Evolutionary conservation across 352 stramenopile genomes (phyloP).

Genomic region (Globisporangium nunn): DNA sequence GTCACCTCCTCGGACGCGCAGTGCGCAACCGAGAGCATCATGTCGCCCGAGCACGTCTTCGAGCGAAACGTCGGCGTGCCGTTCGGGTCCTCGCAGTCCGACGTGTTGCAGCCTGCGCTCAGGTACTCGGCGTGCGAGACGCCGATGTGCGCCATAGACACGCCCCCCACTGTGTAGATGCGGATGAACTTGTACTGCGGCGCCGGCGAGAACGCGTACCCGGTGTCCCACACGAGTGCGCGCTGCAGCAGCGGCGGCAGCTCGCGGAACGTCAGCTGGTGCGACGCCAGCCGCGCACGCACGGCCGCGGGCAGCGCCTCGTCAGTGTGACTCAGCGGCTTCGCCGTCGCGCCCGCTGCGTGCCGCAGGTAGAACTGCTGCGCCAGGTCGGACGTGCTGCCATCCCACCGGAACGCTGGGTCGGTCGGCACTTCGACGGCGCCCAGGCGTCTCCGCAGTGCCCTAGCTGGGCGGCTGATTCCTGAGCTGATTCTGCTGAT

Average conservation of each 20-base stretch:
- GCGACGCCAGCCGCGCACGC: not conserved
- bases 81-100: constrained; percentile 22
- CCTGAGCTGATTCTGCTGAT: not conserved
- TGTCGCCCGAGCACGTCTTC: constrained; percentile 20
- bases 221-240: constrained; percentile 33
- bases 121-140: constrained; percentile 18
- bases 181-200: constrained; percentile 10
- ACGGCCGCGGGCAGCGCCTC: constrained; percentile 10
- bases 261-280: constrained; percentile 7
- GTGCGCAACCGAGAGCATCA: constrained; percentile 28
- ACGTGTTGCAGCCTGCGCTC: constrained; percentile 16
- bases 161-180: constrained; percentile 18
- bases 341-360: constrained; percentile 17
- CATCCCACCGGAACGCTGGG: constrained; percentile 16
- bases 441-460: constrained; percentile 3
- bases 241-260: constrained; percentile 24
- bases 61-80: constrained; percentile 5
- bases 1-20: constrained; percentile 20
- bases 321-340: constrained; percentile 10
- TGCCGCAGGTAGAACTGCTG: constrained; percentile 10
- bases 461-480: not conserved
- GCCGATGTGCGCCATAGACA: constrained; percentile 18
- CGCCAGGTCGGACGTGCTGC: constrained; percentile 21
- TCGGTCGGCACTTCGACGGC: constrained; percentile 10
- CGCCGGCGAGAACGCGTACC: constrained; percentile 16